Conservation (phyloP, 2,329 filamentous ascomycete genomes). For the Phoma sp. region DNA sequence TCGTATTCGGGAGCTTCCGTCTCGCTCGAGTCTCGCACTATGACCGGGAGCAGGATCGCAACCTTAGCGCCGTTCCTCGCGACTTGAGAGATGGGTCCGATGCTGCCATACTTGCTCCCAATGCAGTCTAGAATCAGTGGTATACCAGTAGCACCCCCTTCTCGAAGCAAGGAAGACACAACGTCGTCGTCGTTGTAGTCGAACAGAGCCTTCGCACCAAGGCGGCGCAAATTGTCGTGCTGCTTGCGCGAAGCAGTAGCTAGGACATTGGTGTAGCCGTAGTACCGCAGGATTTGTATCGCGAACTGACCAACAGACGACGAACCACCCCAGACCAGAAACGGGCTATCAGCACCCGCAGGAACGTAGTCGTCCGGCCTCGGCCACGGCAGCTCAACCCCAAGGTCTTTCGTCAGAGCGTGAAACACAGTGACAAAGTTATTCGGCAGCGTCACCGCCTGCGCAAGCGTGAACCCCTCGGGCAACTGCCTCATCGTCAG, state of each 20-base stretch:
- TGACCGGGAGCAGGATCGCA: slow-evolving; percentile 66
- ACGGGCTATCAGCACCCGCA: slow-evolving; percentile 33
- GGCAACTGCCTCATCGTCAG: slow-evolving; percentile 47
- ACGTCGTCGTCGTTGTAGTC: slow-evolving; percentile 49
- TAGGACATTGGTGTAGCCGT: slow-evolving; percentile 50
- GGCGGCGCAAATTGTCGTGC: slow-evolving; percentile 45
- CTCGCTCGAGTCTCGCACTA: slow-evolving; percentile 60
- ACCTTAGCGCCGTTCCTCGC: slow-evolving; percentile 59
- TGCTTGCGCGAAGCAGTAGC: slow-evolving; percentile 49
- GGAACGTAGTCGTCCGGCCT: slow-evolving; percentile 53
- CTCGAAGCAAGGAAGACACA: slow-evolving; percentile 37
- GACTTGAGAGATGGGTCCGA: slow-evolving; percentile 55
- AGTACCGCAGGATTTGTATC: slow-evolving; percentile 51
- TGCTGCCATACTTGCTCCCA: slow-evolving; percentile 37
- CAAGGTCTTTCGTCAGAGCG: slow-evolving; percentile 58
- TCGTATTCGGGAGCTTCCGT: slow-evolving; percentile 59
- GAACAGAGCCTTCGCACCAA: slow-evolving; percentile 50
- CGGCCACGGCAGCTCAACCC: slow-evolving; percentile 64
- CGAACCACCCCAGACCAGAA: slow-evolving; percentile 55
- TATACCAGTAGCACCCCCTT: slow-evolving; percentile 26
- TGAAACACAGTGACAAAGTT: slow-evolving; percentile 67
- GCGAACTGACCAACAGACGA: slow-evolving; percentile 53
- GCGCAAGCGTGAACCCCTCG: slow-evolving; percentile 48
- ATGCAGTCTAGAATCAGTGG: slow-evolving; percentile 43
- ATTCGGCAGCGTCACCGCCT: slow-evolving; percentile 62